Base-by-base conservation (phyloP, 2,329 filamentous ascomycete genomes). In the Verticillium isaacii region DNA sequence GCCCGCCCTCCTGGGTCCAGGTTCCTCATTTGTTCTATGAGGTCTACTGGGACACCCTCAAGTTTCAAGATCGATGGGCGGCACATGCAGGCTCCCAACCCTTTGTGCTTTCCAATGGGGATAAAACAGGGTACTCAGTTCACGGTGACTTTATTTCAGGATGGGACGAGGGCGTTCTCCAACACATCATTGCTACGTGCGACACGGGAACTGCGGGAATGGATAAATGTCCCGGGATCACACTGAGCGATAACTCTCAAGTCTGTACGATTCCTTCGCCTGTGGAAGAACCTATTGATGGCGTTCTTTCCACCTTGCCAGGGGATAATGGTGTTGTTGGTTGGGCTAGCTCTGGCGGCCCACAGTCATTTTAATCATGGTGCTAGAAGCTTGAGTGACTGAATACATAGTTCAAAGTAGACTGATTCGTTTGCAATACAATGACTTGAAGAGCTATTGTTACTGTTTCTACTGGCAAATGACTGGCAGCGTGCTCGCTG, bases 121-220 rank as follows among this genome's bases (percentile, higher is more conserved):
- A 93, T 62, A 77, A 80, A n/a, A 90, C 89, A 11, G 90, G 89
- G 61, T 91, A 85, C 77, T 85, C 85, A 67, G 82, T 83, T 63
- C 89, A 92, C 74, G 89, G 81, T 56, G 89, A 93, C 73, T 92
- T 93, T 76, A 74, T 89, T 66, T 85, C 89, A 64, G 89, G 84
- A 15, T 93, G 90, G 90, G 85, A 92, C 66, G 79, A 84, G 64
- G 72, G 78, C 32, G 80, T 82, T 56, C 85, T 91, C 57, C 86
- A 89, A 73, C 78, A 82, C 63, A 88, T 90, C 66, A 86, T 91
- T 66, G 80, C 89, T 70, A 84, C 78, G 58, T 92, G 90, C 78
- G 78, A 86, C 67, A 83, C 82, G 56, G 82, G 85, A 57, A 82
- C 81, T 62, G 66, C 70, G 7, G 85, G 84, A 57, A 87, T 91